Conservation (phyloP, 2,329 filamentous ascomycete species). For the Pseudogymnoascus pannorum region DNA sequence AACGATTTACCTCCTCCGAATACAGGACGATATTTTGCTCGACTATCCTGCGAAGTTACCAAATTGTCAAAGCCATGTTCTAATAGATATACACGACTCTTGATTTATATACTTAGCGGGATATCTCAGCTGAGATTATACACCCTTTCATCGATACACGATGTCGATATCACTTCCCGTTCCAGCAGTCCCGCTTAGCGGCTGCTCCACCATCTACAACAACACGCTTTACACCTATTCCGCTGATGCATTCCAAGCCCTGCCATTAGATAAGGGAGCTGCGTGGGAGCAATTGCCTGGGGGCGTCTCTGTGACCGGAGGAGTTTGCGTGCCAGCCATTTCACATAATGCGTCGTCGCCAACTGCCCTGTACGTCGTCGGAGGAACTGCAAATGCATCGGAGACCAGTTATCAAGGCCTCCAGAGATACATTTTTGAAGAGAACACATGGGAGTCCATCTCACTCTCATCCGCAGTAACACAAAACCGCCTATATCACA, state of each 20-base stretch:
- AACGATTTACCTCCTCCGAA: not conserved
- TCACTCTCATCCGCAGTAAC: conserved; percentile 30
- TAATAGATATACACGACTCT: not conserved
- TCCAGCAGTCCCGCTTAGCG: conserved; percentile 62
- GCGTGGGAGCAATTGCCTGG: conserved; percentile 61
- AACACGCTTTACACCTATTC: conserved; percentile 83
- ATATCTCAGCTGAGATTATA: conserved; percentile 2
- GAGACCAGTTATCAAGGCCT: conserved; percentile 60
- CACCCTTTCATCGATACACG: not conserved
- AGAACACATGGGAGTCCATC: conserved; percentile 52
- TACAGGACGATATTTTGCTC: not conserved
- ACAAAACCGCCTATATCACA: conserved; percentile 65
- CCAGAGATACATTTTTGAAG: conserved; percentile 57
- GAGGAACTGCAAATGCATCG: conserved; percentile 52
- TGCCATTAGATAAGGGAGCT: conserved; percentile 60
- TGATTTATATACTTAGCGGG: not conserved
- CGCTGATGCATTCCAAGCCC: conserved; percentile 63
- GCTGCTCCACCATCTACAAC: conserved; percentile 75
- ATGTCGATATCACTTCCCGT: conserved; percentile 45
- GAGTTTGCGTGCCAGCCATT: conserved; percentile 66
- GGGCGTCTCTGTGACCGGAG: conserved; percentile 66
- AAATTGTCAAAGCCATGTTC: conserved; percentile 3
- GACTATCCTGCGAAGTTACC: conserved; percentile 1
- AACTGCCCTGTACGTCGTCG: conserved; percentile 71
- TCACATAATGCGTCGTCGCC: conserved; percentile 48